phyloP scores from a whole-genome alignment of 2,329 filamentous ascomycete genomes.

The Stemphylium lycopersici region DNA sequence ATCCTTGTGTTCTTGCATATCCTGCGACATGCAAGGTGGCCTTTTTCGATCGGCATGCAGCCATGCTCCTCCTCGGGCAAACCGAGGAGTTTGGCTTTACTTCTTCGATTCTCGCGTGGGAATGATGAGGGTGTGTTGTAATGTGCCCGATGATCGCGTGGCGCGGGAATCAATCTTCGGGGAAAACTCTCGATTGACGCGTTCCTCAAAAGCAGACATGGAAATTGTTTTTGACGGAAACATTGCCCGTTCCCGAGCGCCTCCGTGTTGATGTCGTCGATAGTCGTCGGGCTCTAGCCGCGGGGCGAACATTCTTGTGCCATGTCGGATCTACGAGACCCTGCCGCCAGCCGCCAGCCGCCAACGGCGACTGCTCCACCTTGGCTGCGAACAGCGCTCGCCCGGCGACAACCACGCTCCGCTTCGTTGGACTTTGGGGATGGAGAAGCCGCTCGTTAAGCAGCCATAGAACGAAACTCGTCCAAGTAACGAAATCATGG shows the following conservation, averaged over 20 bases:
- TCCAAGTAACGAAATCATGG: constrained; percentile 24
- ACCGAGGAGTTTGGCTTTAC: too few species aligned
- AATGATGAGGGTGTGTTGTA: too few species aligned
- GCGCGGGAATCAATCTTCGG: too few species aligned
- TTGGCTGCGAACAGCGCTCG: constrained; percentile 1
- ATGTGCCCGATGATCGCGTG: too few species aligned
- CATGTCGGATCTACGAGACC: constrained; percentile 17
- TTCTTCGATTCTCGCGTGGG: too few species aligned
- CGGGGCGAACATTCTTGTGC: constrained; percentile 14
- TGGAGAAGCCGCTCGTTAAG: constrained; percentile 7
- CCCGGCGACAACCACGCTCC: constrained; percentile 11
- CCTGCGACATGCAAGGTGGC: too few species aligned
- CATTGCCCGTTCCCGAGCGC: background rate
- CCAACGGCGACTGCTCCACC: constrained; percentile 19
- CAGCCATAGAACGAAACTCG: background rate
- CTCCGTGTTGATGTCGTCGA: background rate
- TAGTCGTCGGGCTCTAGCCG: constrained; percentile 1
- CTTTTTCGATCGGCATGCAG: too few species aligned
- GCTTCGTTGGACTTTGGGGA: constrained; percentile 12
- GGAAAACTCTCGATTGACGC: too few species aligned
- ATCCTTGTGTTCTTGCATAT: too few species aligned
- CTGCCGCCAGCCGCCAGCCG: constrained; percentile 12
- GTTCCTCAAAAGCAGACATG: background rate
- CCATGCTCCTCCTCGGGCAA: background rate
- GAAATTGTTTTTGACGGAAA: background rate